These are phyloP conservation scores for Jackrogersella multiformis DNA, from an alignment of 495 filamentous ascomycete species.

Conservation along the genomic window DNA sequence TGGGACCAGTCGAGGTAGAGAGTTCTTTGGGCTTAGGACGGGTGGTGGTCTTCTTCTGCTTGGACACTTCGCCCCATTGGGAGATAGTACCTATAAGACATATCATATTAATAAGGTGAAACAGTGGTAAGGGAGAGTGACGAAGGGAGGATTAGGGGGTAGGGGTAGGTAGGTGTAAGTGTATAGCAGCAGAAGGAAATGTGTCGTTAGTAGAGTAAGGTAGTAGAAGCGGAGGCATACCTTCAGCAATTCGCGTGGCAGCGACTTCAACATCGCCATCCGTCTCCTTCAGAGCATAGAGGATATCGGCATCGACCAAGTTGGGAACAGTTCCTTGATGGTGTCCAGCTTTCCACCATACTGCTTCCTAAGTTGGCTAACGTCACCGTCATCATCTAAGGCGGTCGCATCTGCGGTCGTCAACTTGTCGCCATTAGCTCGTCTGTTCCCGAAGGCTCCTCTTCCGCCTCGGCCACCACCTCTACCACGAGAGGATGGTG, in stretches of 20 bases:
- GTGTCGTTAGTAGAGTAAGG: no score
- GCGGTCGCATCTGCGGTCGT: slow-evolving; percentile 60
- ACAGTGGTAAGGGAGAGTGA: slow-evolving; percentile 22
- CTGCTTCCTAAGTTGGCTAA: slow-evolving; percentile 89
- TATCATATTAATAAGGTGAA: slow-evolving; percentile 42
- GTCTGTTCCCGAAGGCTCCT: slow-evolving; percentile 74
- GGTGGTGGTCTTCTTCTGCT: slow-evolving; percentile 83
- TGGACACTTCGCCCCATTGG: slow-evolving; percentile 96
- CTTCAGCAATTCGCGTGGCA: slow-evolving; percentile 90
- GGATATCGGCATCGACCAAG: slow-evolving; percentile 90
- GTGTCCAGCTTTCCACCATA: slow-evolving; percentile 76
- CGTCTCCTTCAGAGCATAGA: slow-evolving; percentile 90
- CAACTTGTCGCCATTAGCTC: slow-evolving; percentile 73
- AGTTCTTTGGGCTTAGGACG: slow-evolving; percentile 85
- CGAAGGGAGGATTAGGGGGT: slow-evolving; percentile 1
- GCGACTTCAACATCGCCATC: slow-evolving; percentile 85
- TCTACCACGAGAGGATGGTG: slow-evolving; percentile 72
- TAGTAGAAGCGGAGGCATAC: slow-evolving; percentile 58
- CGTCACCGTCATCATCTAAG: slow-evolving; percentile 86
- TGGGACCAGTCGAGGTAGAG: slow-evolving; percentile 61
- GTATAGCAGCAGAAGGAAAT: no score
- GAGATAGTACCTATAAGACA: slow-evolving; percentile 75
- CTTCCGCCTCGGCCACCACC: slow-evolving; percentile 83
- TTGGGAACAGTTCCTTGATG: slow-evolving; percentile 90
- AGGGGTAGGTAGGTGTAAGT: background rate